Base-by-base conservation (phyloP, 129 eudicot genomes). In the Flaveria bidentis region DNA sequence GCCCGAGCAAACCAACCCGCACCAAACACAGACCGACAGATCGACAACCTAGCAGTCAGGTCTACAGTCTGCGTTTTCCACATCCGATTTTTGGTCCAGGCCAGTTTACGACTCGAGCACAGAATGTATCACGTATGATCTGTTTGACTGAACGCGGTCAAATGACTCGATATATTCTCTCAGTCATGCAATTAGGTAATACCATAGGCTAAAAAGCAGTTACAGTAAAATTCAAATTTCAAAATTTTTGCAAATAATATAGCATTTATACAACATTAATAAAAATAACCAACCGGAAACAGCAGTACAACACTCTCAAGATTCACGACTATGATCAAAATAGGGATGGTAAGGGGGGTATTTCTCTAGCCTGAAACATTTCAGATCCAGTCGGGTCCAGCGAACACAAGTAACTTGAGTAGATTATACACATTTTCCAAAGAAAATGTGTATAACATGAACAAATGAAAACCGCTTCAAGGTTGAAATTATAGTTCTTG, bases 401-500 rank as follows among this genome's bases (percentile, higher is more conserved):
- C 9, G 16, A 67, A 52, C 82, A 41, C 63, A 16, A 63, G 56
- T 47, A 61, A 69, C 74, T 56, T 23, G 6, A 79, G 67, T 72
- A 30, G 81, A 72, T 76, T 87, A 87, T 85, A 82, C 96, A 87
- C 92, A 88, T 81, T 76, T 73, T 82, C 69, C 77, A 82, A 84
- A 39, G 76, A 52, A 83, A 80, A 44, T 74, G 80, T 61, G 22
- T 74, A 69, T 26, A 77, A 74, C 82, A 74, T 63, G 62, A 69
- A 57, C 74, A 50, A 74, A 68, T 12, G 67, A 82, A 70, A 42
- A 51, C 73, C 36, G 49, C 69, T 67, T 72, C 6, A 18, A 73
- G 33, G 66, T 64, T 72, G 20, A 20, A 63, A 13, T 53, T 53
- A 17, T 12, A 42, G 69, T 73, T 69, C 7, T 42, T 56, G 39